These are phyloP conservation scores for Stagonosporopsis rhizophila DNA, from an alignment of 2,329 filamentous ascomycete genomes.

Conservation along the genomic window DNA sequence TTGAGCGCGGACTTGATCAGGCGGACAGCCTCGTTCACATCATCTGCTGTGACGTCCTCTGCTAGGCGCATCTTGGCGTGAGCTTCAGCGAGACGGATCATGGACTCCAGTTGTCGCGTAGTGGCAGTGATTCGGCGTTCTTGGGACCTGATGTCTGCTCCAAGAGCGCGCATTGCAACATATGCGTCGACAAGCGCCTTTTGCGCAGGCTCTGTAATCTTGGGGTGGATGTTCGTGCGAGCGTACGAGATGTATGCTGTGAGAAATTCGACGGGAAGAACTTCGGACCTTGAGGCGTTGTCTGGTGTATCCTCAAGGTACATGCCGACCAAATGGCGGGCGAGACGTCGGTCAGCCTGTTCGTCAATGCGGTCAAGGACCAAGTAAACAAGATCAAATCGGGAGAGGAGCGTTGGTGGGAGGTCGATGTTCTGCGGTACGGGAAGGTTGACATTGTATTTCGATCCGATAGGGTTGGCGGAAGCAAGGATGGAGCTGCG, in stretches of 20 bases:
- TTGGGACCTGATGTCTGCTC: constrained; percentile 71
- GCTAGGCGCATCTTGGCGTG: constrained; percentile 97
- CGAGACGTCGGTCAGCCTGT: constrained; percentile 83
- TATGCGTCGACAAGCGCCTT: constrained; percentile 85
- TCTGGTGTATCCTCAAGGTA: constrained; percentile 95
- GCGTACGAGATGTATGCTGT: constrained; percentile 98
- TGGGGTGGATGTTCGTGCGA: constrained; percentile 82
- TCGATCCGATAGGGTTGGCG: constrained; percentile 96
- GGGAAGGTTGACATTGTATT: constrained; percentile 94
- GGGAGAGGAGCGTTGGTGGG: constrained; percentile 89
- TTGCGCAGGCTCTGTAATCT: constrained; percentile 80
- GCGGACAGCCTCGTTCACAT: constrained; percentile 89
- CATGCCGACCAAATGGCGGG: constrained; percentile 92
- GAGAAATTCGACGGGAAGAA: constrained; percentile 87
- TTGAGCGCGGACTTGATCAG: constrained; percentile 94
- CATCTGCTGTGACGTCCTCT: constrained; percentile 74
- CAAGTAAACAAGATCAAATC: constrained; percentile 96
- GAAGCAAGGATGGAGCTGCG: constrained; percentile 95
- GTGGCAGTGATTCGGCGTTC: constrained; percentile 98
- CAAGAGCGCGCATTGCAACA: constrained; percentile 92
- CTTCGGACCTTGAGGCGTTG: constrained; percentile 78
- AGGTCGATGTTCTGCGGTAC: constrained; percentile 98
- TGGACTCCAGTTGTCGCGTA: constrained; percentile 93
- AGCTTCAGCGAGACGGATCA: constrained; percentile 96
- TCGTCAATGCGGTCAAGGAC: constrained; percentile 95